A percentile compares a stretch with the other conserved stretches of the same genome.
phyloP scores from a whole-genome alignment of 768 basidiomycete genomes.

The Calocybe indica region DNA sequence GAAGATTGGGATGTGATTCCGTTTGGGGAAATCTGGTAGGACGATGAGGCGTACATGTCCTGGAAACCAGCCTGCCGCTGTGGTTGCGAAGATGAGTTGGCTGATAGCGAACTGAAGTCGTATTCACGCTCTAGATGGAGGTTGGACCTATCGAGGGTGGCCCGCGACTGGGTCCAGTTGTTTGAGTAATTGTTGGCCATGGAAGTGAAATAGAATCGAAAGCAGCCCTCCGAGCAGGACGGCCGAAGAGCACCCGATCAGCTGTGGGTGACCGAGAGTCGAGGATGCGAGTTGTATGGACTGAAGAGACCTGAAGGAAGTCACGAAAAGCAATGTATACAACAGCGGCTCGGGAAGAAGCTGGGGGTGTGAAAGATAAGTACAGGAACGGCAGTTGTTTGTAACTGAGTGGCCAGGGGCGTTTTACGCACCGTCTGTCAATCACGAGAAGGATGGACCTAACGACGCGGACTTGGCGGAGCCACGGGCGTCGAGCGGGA shows the following conservation, averaged over 20 bases:
- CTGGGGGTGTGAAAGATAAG: background rate
- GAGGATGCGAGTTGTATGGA: background rate
- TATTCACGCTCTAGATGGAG: conserved; percentile 11
- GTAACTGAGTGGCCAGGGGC: too few species aligned
- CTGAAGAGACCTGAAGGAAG: background rate
- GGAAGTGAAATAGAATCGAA: conserved; percentile 2
- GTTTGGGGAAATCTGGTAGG: too few species aligned
- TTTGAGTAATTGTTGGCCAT: conserved; percentile 9
- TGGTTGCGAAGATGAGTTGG: background rate
- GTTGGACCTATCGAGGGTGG: conserved; percentile 4
- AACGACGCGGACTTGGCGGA: too few species aligned
- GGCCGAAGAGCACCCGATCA: background rate
- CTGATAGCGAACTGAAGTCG: conserved; percentile 9
- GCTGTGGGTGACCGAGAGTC: background rate
- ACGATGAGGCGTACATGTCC: too few species aligned
- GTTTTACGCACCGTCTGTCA: background rate
- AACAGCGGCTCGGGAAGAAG: background rate
- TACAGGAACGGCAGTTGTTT: too few species aligned
- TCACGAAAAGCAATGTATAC: background rate
- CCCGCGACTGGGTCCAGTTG: conserved; percentile 6
- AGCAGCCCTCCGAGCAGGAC: conserved; percentile 9
- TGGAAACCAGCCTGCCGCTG: too few species aligned
- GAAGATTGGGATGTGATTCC: too few species aligned
- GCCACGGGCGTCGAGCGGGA: too few species aligned
- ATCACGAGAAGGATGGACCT: background rate